Base-by-base conservation (phyloP, 2,329 filamentous ascomycete species). In the Diaporthe sp. region DNA sequence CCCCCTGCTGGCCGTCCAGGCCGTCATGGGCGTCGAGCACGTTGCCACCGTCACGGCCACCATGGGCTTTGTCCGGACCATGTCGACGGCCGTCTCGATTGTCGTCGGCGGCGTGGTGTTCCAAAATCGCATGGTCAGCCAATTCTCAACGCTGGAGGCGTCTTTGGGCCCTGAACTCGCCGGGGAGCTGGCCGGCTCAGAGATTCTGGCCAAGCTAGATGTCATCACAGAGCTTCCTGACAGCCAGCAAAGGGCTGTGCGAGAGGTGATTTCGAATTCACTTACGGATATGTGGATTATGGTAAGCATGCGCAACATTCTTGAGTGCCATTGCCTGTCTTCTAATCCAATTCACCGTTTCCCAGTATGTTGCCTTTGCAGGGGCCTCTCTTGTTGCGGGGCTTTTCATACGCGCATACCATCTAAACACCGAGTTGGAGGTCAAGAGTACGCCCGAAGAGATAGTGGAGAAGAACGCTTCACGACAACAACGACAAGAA, bases 1-100 rank as follows among this genome's bases (percentile, higher is more conserved):
- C 0, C 91, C 90, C 0, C 83, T 92, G 28, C 87, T 92, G 46
- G 89, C 90, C 0, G 86, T 94, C 15, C 92, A 94, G 78, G 87
- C 88, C 15, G 88, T 87, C 46, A 89, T 93, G 31, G 85, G 87
- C 15, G 87, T 87, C 2, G 81, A 85, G 19, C 89, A 93, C 76
- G 90, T 91, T 68, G 90, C 90, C 2, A 87, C 89, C 1, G 91
- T 89, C n/a, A 92, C 90, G 0, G 87, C 91, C 0, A 89, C 89
- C 4, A 91, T 91, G 79, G 83, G 85, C 4, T 92, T 92, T 79
- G 80, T 89, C 44, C 86, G 90, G 49, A 88, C 87, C 78, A 82
- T 92, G 49, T 85, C 88, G 6, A 87, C 87, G 1, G 86, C 88
- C n/a, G 84, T 90, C 25, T 87, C 87, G 37, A 84, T 90, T 69